Evolutionary conservation across 371 early-diverging fungal species (phyloP).

Genomic region (Actinomortierella ambigua): DNA sequence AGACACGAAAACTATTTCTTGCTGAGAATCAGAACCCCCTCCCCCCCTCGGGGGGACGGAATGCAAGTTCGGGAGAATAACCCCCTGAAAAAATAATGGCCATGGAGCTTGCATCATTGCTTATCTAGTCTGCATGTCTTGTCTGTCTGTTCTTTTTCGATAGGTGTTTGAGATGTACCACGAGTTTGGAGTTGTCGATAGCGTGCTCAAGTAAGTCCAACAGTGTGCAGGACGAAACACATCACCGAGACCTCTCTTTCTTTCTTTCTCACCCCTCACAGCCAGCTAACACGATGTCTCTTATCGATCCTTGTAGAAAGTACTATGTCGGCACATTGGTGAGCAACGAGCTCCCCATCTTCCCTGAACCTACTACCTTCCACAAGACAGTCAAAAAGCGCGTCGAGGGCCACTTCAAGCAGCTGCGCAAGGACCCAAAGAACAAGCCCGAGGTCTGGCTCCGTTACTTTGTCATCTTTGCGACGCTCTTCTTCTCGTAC

Average conservation of each 20-base stretch:
- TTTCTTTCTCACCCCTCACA: not conserved
- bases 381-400: slow-evolving; percentile 45
- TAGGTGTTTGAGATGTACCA: slow-evolving; percentile 65
- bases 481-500: slow-evolving; percentile 45
- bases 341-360: slow-evolving; percentile 56
- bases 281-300: not conserved
- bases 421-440: slow-evolving; percentile 41
- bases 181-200: slow-evolving; percentile 48
- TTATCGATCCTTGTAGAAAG: slow-evolving; percentile 37
- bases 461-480: slow-evolving; percentile 52
- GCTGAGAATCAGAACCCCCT: no score
- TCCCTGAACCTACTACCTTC: slow-evolving; percentile 55
- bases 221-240: no score
- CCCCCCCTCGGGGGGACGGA: no score
- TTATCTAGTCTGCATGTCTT: not conserved
- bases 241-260: no score
- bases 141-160: not conserved
- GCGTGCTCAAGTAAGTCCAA: slow-evolving; percentile 47
- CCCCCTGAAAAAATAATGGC: not conserved
- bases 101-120: slow-evolving; percentile 7
- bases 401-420: slow-evolving; percentile 40
- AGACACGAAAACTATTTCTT: no score
- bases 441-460: slow-evolving; percentile 47
- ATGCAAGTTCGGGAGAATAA: no score
- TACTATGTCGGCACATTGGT: slow-evolving; percentile 48